These are phyloP conservation scores for Ophiocordyceps camponoti-floridani DNA, from an alignment of 2,329 filamentous ascomycete species.

Conservation along the genomic window DNA sequence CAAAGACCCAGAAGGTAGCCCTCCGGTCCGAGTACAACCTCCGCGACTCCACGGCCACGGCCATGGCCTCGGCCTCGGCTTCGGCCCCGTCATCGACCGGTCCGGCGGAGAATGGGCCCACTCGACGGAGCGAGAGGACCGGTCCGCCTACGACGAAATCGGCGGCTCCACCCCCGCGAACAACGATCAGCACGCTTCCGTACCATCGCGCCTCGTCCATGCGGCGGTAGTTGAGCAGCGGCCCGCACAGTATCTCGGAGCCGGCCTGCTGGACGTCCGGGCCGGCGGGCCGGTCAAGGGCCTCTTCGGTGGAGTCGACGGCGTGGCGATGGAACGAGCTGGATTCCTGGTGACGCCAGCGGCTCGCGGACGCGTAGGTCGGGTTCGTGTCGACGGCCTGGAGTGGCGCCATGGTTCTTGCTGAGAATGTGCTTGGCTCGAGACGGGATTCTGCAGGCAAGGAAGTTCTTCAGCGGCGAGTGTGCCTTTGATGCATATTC, in stretches of 20 bases:
- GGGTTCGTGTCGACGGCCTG: conserved; percentile 24
- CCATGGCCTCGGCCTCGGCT: conserved; percentile 7
- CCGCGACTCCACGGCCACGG: conserved; percentile 11
- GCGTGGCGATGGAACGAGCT: conserved; percentile 33
- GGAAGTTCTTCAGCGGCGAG: too few relatives aligned
- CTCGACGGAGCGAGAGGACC: too few relatives aligned
- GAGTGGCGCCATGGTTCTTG: neutral
- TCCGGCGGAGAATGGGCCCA: too few relatives aligned
- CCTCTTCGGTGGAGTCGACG: conserved; percentile 21
- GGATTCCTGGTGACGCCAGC: conserved; percentile 49
- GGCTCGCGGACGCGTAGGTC: conserved; percentile 31
- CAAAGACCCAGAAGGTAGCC: conserved; percentile 89
- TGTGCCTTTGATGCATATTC: neutral
- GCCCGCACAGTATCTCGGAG: conserved; percentile 50
- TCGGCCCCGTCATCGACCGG: conserved; percentile 11
- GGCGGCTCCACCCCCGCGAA: conserved; percentile 44
- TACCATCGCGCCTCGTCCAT: conserved; percentile 61
- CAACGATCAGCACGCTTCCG: conserved; percentile 74
- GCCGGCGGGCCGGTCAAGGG: conserved; percentile 11
- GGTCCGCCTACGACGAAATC: conserved; percentile 21
- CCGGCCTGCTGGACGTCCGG: conserved; percentile 19
- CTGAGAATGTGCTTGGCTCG: too few relatives aligned
- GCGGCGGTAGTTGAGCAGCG: conserved; percentile 59
- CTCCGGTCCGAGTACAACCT: conserved; percentile 46
- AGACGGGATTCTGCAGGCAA: neutral